Evolutionary conservation across 2,329 filamentous ascomycete species (phyloP), one percentile per base, ranked within the genome.

Genomic region (Akanthomyces muscarius): DNA sequence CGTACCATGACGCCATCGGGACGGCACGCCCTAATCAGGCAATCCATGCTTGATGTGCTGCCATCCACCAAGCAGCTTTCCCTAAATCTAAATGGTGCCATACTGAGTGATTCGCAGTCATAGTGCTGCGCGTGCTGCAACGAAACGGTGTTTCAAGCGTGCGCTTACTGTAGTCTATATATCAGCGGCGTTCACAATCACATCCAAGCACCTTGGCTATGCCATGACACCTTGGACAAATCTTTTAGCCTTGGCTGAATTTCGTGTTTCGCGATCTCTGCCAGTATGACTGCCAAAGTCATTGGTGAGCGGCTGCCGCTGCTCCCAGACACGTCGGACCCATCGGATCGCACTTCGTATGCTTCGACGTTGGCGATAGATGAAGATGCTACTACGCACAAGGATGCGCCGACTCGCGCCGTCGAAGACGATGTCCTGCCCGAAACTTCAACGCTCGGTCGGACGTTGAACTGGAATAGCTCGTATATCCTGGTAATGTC

Each of bases 401-500:
- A 63, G 6, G 62, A 63, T 28, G 55, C 25, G n/a, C 66, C 64
- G 2, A 63, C 63, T 0, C 67, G 73, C 10, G 64, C 71, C 0
- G 45, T 87, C 63, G 84, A 88, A 69, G 82, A 86, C 67, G 81
- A 84, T 65, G 81, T 86, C 5, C 70, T 87, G 0, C 85, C 82
- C 2, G 86, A 88, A 67, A 83, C 84, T 1, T 83, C 84, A 0
- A 78, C 80, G 0, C 74, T 81, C 25, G 86, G 86, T 1, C 80
- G 87, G 23, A 86, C 79, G 18, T 80, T 90, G 56, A 82, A 76
- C 63, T 89, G 86, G 85, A 77, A 79, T 30, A 86, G 83, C 67
- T 84, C 85, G 1, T 89, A 87, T 70, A 86, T 90, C 61, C 78
- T 90, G 23, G 85, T 88, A 8, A 86, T 90, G 30, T 89, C 86